Evolutionary conservation across 2,329 filamentous ascomycete species (phyloP), one percentile per base, ranked within the genome.

Genomic region (Chaetothyriales sp.): DNA sequence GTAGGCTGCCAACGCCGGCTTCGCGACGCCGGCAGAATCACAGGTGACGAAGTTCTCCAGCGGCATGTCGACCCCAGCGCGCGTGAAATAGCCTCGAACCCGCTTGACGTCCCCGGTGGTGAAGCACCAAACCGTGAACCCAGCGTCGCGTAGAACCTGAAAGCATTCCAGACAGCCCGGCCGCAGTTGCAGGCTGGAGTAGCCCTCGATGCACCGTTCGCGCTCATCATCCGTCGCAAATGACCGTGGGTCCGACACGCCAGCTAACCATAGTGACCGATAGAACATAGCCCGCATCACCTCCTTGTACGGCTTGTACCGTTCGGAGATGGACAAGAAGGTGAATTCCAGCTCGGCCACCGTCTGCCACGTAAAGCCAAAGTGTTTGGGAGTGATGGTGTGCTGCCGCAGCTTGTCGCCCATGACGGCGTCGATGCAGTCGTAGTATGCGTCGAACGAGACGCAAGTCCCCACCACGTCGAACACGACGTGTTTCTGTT

Each of bases 41-140:
- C 77, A 81, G 6, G 68, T 71, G 18, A 77, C 61, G 20, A 80
- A 66, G 51, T 77, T 74, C 58, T 74, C 73, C 1, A 59, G 50
- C 0, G 75, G 73, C 66, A 80, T 73, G 1, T 74, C 68, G 9
- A 79, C 65, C 0, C 71, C 73, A 0, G 65, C 72, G 0, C 66
- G 63, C n/a, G 65, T 58, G 54, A 80, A 78, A 55, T 80, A 80
- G 0, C 74, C 75, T 6, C 65, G 60, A 2, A 80, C 76, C 5
- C 76, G 64, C 47, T 67, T 62, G 2, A 66, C 60, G 58, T 80
- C 76, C 1, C 73, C 77, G 0, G 74, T 73, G 0, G 76, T 78
- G 22, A 80, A 66, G 29, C 68, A 72, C 75, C 76, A 80, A 4
- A 77, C 69, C 0, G 71, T 74, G 54, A 77, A 78, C 0, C 75